phyloP scores from a whole-genome alignment of 1,284 basidiomycete genomes.

The Gomphus sp. region DNA sequence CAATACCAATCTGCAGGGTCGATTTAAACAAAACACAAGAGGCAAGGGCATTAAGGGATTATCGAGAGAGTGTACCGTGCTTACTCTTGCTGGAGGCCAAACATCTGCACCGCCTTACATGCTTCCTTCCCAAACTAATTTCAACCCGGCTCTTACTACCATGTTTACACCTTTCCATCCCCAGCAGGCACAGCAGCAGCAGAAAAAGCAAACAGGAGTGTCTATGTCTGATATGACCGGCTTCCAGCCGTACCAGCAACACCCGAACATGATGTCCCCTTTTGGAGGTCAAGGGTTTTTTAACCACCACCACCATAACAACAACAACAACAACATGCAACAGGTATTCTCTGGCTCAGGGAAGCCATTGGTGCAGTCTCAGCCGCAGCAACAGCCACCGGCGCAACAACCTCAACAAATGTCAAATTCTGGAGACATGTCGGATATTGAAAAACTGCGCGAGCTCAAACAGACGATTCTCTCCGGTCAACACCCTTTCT shows the following conservation, averaged over 20 bases:
- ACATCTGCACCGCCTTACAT: background rate
- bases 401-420: background rate
- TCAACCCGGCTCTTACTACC: background rate
- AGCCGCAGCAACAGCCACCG: background rate
- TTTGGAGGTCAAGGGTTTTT: background rate
- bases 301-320: background rate
- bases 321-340: background rate
- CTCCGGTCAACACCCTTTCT: slow-evolving; percentile 59
- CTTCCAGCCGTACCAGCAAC: background rate
- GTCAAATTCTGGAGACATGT: slow-evolving; percentile 13
- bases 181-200: background rate
- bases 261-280: background rate
- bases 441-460: slow-evolving; percentile 62
- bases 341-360: background rate
- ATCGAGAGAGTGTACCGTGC: slow-evolving; percentile 51
- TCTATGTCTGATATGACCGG: slow-evolving; percentile 1
- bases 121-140: background rate
- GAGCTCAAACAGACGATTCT: slow-evolving; percentile 64
- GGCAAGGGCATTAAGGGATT: slow-evolving; percentile 38
- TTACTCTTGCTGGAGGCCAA: slow-evolving; percentile 48
- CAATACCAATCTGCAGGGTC: background rate
- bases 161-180: background rate
- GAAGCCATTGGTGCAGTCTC: background rate
- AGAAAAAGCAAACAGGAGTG: background rate
- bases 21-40: slow-evolving; percentile 44